Evolutionary conservation across 805 yeast species (phyloP), one percentile per base, ranked within the genome.

Genomic region (Metschnikowia chrysomelidarum): DNA sequence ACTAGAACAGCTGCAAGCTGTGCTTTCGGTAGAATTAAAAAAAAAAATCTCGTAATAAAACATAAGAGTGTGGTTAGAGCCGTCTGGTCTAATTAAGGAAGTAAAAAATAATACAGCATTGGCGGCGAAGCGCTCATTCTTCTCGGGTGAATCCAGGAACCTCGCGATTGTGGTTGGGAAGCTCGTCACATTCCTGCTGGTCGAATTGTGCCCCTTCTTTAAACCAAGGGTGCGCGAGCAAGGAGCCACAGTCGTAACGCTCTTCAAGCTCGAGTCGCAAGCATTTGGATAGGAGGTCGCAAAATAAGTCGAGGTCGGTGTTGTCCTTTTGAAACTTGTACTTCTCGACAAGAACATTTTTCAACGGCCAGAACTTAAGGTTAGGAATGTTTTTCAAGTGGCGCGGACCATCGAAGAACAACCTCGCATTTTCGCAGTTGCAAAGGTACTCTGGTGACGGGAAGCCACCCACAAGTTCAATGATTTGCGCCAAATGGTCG

Each of bases 401-500:
- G 12, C 87, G 87, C 42, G 76, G 64, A 1, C 77, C 64, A 60
- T 80, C 76, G 73, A 84, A 80, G 51, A 77, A 73, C 53, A 79
- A 76, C 39, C 75, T 54, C 7, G 85, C 60, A 67, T 28, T 41
- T 27, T 80, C 71, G 57, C 74, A 72, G 30, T 88, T 81, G 45
- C 77, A 71, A 59, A 73, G 67, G 34, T 82, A 57, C 49, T 81
- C 54, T 30, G 70, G 65, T 11, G 75, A 49, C 2, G 95, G 94
- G 36, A 83, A 65, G 20, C 75, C 71, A 1, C 94, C 91, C 34
- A 86, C 56, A 12, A 86, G 67, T 59, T 91, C 98, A 22, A 93
- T 80, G 10, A 93, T 87, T 59, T 93, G 98, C 0, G 98, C 98
- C 50, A 93, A 72, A 59, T 93, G 98, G 58, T 93, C 98, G 54